Percentiles rank a stretch among this genome's conserved stretches.
These are phyloP conservation scores for Miscanthus lutarioriparius DNA, from an alignment of 176 grass and related monocot genomes.

Conservation along the genomic window DNA sequence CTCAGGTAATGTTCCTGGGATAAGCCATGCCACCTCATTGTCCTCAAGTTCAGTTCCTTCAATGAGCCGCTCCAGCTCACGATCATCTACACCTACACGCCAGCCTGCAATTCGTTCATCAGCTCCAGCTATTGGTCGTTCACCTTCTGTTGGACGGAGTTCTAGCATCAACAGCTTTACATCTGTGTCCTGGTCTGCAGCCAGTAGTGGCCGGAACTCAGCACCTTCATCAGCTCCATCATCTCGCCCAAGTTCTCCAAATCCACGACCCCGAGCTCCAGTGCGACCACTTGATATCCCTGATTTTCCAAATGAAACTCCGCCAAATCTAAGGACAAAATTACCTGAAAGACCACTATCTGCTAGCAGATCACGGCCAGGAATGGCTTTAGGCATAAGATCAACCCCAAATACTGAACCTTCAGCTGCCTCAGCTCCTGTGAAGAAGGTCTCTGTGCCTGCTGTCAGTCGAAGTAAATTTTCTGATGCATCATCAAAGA, in stretches of 20 bases:
- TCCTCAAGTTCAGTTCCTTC: constrained; percentile 51
- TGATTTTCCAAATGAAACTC: constrained; percentile 84
- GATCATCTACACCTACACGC: constrained; percentile 77
- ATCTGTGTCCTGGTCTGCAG: constrained; percentile 46
- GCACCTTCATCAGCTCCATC: constrained; percentile 70
- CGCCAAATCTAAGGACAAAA: constrained; percentile 88
- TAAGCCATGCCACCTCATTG: constrained; percentile 44
- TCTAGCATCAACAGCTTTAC: constrained; percentile 47
- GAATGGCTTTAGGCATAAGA: constrained; percentile 58
- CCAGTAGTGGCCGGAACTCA: constrained; percentile 60
- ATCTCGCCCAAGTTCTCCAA: constrained; percentile 83
- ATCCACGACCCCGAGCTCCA: constrained; percentile 60
- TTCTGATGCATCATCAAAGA: constrained; percentile 65
- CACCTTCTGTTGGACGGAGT: constrained; percentile 66
- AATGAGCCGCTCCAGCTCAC: constrained; percentile 58
- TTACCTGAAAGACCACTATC: constrained; percentile 89
- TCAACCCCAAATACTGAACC: constrained; percentile 60
- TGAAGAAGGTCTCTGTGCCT: constrained; percentile 57
- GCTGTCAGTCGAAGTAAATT: constrained; percentile 77
- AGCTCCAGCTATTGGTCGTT: constrained; percentile 48
- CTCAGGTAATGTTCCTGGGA: constrained; percentile 45
- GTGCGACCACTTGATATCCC: constrained; percentile 88
- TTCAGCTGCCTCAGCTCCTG: constrained; percentile 42
- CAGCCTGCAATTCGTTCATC: constrained; percentile 55
- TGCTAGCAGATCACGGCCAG: constrained; percentile 81